phyloP scores from a whole-genome alignment of 306 rosid species.

The Senna siamea region DNA sequence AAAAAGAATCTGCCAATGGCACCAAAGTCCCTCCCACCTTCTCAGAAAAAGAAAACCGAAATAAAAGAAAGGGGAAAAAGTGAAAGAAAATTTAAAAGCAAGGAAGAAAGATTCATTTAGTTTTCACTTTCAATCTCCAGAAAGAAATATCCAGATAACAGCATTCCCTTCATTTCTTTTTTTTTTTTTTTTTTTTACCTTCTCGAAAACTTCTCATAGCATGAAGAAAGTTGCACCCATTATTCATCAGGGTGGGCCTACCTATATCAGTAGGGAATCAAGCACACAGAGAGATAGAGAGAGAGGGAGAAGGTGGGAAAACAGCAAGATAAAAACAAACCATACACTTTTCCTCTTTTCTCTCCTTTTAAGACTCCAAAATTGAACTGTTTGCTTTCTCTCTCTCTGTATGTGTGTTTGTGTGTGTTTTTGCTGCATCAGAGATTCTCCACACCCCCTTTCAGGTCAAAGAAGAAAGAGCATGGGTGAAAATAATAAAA shows the following conservation, averaged over 20 bases:
- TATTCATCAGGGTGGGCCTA: slow-evolving; percentile 69
- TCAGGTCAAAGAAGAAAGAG: slow-evolving; percentile 83
- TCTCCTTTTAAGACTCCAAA: slow-evolving; percentile 84
- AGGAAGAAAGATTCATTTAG: slow-evolving; percentile 42
- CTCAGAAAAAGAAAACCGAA: slow-evolving; percentile 41
- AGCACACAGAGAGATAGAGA: slow-evolving; percentile 39
- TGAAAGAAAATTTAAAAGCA: slow-evolving; percentile 27
- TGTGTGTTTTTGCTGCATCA: slow-evolving; percentile 58
- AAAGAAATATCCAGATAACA: slow-evolving; percentile 54
- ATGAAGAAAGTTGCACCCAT: slow-evolving; percentile 63
- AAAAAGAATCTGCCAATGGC: slow-evolving; percentile 89
- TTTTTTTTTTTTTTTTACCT: slow-evolving; percentile 13
- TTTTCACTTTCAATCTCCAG: slow-evolving; percentile 54
- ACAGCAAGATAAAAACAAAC: slow-evolving; percentile 91
- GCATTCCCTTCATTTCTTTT: slow-evolving; percentile 41
- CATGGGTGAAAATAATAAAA: slow-evolving; percentile 26
- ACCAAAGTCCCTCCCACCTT: slow-evolving; percentile 39
- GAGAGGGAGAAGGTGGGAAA: slow-evolving; percentile 54
- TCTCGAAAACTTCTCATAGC: slow-evolving; percentile 49
- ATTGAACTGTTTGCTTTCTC: slow-evolving; percentile 67
- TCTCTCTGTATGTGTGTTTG: slow-evolving; percentile 38
- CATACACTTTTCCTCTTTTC: slow-evolving; percentile 88
- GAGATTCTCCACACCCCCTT: slow-evolving; percentile 82
- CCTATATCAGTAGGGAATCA: slow-evolving; percentile 73
- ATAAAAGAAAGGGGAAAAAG: slow-evolving; percentile 1